Base-by-base conservation (phyloP, 768 basidiomycete genomes). In the Phylloporus sp. region DNA sequence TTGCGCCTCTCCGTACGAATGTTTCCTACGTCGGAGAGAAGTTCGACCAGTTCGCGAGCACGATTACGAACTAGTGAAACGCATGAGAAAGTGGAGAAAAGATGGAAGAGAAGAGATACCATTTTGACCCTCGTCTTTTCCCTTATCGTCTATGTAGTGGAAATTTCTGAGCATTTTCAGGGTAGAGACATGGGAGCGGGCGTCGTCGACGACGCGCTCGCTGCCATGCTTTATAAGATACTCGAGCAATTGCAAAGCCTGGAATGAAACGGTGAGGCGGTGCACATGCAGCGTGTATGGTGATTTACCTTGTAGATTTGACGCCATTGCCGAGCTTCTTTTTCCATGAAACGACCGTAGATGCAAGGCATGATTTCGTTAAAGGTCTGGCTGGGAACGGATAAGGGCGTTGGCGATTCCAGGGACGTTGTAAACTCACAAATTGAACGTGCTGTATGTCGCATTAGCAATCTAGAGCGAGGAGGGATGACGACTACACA, bases 351-450 rank as follows among this genome's bases (percentile, higher is more conserved):
- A 22, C 91, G 81, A 9, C 82, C 77, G 67, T 96, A 98, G 56
- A 97, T 96, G 60, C 81, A 83, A 4, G 96, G 95, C 93, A 99
- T 97, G 63, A 98, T 92, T 72, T 99, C 95, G 68, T 98, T 99
- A 70, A 99, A 99, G 53, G 93, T 81, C 76, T 94, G 91, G 70
- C 93, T 96, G 63, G 3, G 32, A 15, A 26, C 38, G 17, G 43
- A 44, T 54, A 27, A 59, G 54, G 29, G 38, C 27, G 29, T 40
- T 9, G 47, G 33, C 40, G 24, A 4, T 11, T 14, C 13, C 29
- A 18, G n/a, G n/a, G 17, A 21, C 3, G 9, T 22, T 15, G 3
- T 28, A 13, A 13, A 69, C 88, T 68, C 65, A 96, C 94, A 94
- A 97, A 62, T 92, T 95, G 67, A 95, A 94, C n/a, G 95, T 97